Base-by-base conservation (phyloP, 2,329 filamentous ascomycete genomes). In the Ceratocystis eucalypticola region DNA sequence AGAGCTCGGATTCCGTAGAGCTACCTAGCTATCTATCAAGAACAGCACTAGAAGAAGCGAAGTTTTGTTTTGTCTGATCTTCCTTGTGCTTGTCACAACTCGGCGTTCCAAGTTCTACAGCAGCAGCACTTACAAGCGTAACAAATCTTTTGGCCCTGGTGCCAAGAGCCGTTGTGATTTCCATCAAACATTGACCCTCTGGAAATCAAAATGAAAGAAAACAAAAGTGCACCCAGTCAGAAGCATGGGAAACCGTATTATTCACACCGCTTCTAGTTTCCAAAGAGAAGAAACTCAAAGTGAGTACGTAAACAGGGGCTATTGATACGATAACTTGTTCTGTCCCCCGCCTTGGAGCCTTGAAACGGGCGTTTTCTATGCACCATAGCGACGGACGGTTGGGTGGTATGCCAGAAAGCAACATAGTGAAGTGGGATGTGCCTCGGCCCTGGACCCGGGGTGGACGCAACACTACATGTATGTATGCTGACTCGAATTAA, bases 31-130 rank as follows among this genome's bases (percentile, higher is more conserved):
- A 8, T 10, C 33, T 10, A 37, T 3, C 3, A 37, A 37, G 10
- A 37, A 37, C 22, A 53, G 20, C 22, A 7, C 53, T 59, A n/a
- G 12, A 59, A 33, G 28, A 33, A 59, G 25, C 28, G 15, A 30
- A 59, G 53, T n/a, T 33, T 30, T 59, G 53, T 33, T n/a, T 59
- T 59, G 53, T 59, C 53, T 59, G 25, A 59, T 59, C 20, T 59
- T 59, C 53, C 12, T 37, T 17, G 7, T 30, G 28, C 12, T 59
- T 33, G 28, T 59, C n/a, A 59, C 25, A 59, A 59, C 53, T 33
- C n/a, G 53, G 53, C 25, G 12, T 33, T 59, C 53, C 53, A 33
- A 59, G 53, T 59, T 33, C 53, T 12, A 59, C 15, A 59, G 20
- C 17, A 30, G n/a, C 37, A 59, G 20, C n/a, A 20, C 15, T 17